Conservation (phyloP, 2,329 filamentous ascomycete genomes). For the Cladosporium colombiae region DNA sequence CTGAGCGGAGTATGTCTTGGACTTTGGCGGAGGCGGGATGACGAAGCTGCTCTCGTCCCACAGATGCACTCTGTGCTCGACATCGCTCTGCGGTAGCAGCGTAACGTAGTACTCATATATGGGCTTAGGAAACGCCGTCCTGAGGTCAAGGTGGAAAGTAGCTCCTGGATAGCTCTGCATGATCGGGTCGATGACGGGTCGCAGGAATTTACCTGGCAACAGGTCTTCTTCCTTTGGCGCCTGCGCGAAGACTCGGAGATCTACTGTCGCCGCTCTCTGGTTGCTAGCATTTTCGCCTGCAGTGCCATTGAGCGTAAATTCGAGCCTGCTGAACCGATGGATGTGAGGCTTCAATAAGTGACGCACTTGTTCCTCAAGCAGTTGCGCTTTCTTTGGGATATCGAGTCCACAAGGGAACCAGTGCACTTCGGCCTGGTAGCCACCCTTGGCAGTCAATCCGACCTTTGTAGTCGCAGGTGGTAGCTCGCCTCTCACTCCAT, state of each 20-base stretch:
- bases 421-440: constrained; percentile 50
- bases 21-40: constrained; percentile 37
- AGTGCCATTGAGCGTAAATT: constrained; percentile 44
- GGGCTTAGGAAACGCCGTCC: constrained; percentile 45
- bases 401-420: constrained; percentile 50
- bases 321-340: constrained; percentile 39
- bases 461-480: constrained; percentile 55
- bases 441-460: constrained; percentile 49
- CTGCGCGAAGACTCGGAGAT: constrained; percentile 46
- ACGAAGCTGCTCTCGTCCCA: constrained; percentile 35
- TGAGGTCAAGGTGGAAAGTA: constrained; percentile 34
- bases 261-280: constrained; percentile 52
- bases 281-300: constrained; percentile 46
- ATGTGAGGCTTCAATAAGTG: constrained; percentile 40
- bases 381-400: constrained; percentile 48
- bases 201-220: constrained; percentile 33
- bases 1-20: constrained; percentile 36
- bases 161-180: constrained; percentile 39
- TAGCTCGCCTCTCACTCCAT: constrained; percentile 45
- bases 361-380: constrained; percentile 49
- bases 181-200: constrained; percentile 49
- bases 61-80: constrained; percentile 33
- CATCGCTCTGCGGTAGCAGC: constrained; percentile 33
- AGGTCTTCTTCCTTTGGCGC: constrained; percentile 32
- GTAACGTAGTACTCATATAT: constrained; percentile 48